Percentiles rank a stretch among this genome's conserved stretches.
Evolutionary conservation across 75 land plant species (phyloP).

Genomic region (Picea sitchensis): DNA sequence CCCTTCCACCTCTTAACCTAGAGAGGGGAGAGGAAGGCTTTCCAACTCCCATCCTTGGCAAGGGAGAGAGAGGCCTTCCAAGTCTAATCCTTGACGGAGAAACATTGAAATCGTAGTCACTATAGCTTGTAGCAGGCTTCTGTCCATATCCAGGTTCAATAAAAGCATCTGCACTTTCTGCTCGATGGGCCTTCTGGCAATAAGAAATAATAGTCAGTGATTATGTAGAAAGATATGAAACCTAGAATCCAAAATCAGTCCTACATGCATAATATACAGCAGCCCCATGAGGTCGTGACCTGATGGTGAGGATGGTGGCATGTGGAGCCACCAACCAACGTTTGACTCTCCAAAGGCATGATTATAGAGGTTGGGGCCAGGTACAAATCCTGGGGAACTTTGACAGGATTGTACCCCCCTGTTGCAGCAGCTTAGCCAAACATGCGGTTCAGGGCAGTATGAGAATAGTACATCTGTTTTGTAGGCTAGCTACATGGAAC

Average conservation of each 20-base stretch:
- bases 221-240: background rate
- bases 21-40: constrained; percentile 5
- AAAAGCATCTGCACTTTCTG: constrained; percentile 28
- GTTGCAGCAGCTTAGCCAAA: too few relatives aligned
- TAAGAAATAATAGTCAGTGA: background rate
- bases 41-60: constrained; percentile 11
- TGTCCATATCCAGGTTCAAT: constrained; percentile 26
- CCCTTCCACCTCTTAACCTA: constrained; percentile 13
- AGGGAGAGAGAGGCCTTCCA: constrained; percentile 18
- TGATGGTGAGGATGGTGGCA: background rate
- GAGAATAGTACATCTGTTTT: too few relatives aligned
- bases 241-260: background rate
- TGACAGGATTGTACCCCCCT: too few relatives aligned
- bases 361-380: too few relatives aligned
- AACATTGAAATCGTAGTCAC: constrained; percentile 22
- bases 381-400: too few relatives aligned
- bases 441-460: too few relatives aligned
- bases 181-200: constrained; percentile 15
- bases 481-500: too few relatives aligned
- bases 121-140: constrained; percentile 21
- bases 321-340: background rate
- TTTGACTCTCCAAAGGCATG: background rate
- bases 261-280: background rate
- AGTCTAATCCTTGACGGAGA: constrained; percentile 14
- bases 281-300: background rate